Base-by-base conservation (phyloP, 1,284 basidiomycete species). In the Somion occarium region DNA sequence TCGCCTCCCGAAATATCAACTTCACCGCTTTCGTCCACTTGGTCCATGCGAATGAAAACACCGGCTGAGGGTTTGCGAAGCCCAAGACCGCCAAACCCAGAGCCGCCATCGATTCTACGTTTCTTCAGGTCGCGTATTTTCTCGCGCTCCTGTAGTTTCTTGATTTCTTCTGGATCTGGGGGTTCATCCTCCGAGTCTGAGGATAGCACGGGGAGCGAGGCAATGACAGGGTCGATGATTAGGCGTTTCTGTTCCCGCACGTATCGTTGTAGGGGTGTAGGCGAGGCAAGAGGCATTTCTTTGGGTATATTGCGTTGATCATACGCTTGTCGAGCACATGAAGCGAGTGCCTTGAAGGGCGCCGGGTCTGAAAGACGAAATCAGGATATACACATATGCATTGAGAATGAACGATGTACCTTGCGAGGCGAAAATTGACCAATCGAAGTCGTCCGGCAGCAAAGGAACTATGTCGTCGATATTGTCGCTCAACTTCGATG, bases 211-310 rank as follows among this genome's bases (percentile, higher is more conserved):
- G 64, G 65, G 42, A 65, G 58, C 61, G 71, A 61, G 30, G 73
- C 66, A 22, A 85, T 68, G 18, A 85, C 71, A 20, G 85, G 85
- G 55, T 87, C 85, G 49, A 88, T 60, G 22, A 88, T 76, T 5
- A 67, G 65, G 22, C 65, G 67, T 43, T 77, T 72, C 1, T 78
- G 75, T 20, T 73, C 67, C 55, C 77, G 77, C 50, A 88, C 83
- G 55, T 85, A 67, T 47, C 69, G 69, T 61, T 87, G 85, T 1
- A 87, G 76, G 27, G 75, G 66, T n/a, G 83, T 85, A 3, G 79
- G 74, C 0, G 71, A 69, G 0, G 75, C 73, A 9, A 61, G 64
- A 49, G 82, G 78, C 7, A 60, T 66, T 13, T 60, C 58, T 19
- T 67, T 57, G 3, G 76, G 76, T 12, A 62, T 61, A n/a, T 62